Evolutionary conservation across 2,329 filamentous ascomycete genomes (phyloP), one percentile per base, ranked within the genome.

Genomic region (Venturia nashicola): DNA sequence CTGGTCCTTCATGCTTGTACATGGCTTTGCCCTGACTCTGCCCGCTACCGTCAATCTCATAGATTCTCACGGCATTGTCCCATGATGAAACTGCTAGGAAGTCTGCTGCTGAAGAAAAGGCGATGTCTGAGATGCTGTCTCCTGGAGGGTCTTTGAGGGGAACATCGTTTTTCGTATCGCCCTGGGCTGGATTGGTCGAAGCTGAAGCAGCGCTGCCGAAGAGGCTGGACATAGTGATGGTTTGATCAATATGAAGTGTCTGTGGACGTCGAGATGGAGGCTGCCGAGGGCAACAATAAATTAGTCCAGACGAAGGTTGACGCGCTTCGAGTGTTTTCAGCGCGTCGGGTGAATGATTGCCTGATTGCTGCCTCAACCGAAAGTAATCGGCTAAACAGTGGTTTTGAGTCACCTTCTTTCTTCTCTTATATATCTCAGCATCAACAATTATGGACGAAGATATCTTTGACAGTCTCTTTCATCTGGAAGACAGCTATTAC

Each of bases 21-120:
- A 88, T 79, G 67, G 91, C 91, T 72, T 92, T 93, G 61, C 91
- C 91, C 73, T 91, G 85, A 71, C 89, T 93, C 72, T 89, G 84
- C 54, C 91, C 91, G 68, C 85, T 85, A 64, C 77, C 78, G 68
- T 87, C 85, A 73, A 97, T 91, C 76, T 97, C 91, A 78, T 97
- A 99, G 73, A 99, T 93, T 72, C 92, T 88, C 67, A 97, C 91
- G 75, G 96, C 96, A 80, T 95, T 96, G 77, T 99, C 94, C 94
- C 94, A 99, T 70, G 91, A 96, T 59, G 91, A 81, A 43, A 97
- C 90, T 32, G 93, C 91, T 20, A 99, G 82, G 8, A 95, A 89
- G 70, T 97, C 91, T 68, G 78, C 83, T 62, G 81, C 81, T 1
- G 88, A 85, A 16, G 88, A 92, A 78, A 97, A 99, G 60, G 85